These are phyloP conservation scores for Golubevia sp. DNA, from an alignment of 1,284 basidiomycete species.

Conservation along the genomic window DNA sequence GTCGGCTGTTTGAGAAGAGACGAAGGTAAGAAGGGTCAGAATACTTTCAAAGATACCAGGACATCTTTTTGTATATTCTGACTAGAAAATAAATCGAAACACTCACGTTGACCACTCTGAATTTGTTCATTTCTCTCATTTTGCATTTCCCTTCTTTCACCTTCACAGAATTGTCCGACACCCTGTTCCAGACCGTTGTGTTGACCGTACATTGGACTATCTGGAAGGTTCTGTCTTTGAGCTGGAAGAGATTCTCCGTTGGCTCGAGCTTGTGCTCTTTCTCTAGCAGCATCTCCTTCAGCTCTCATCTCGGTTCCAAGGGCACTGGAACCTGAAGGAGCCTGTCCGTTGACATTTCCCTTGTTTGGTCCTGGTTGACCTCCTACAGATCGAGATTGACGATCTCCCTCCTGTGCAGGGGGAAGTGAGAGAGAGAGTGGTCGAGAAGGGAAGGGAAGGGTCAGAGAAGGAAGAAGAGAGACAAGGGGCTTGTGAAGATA, in stretches of 20 bases:
- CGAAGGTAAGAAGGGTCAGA: too few species aligned
- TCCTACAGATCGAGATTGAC: neutral
- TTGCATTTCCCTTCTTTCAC: constrained; percentile 23
- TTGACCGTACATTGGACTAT: constrained; percentile 17
- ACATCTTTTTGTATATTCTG: too few species aligned
- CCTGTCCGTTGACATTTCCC: constrained; percentile 1
- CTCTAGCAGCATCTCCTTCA: constrained; percentile 19
- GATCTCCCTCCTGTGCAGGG: neutral
- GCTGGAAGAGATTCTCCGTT: constrained; percentile 18
- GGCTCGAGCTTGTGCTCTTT: constrained; percentile 13
- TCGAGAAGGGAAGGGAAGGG: neutral
- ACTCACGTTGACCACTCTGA: too few species aligned
- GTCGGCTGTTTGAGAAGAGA: too few species aligned
- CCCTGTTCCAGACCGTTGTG: constrained; percentile 30
- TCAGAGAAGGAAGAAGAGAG: neutral
- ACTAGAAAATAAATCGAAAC: too few species aligned
- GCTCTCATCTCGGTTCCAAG: constrained; percentile 22
- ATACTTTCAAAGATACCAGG: too few species aligned
- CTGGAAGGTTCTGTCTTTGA: constrained; percentile 1
- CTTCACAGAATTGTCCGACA: constrained; percentile 16
- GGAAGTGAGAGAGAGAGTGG: neutral
- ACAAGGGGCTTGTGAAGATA: neutral
- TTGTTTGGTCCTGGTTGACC: neutral
- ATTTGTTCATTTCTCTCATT: constrained; percentile 3
- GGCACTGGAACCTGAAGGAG: constrained; percentile 11